A percentile compares a stretch with the other conserved stretches of the same genome.
phyloP scores from a whole-genome alignment of 2,329 filamentous ascomycete species.

The Drechslerella coelobrocha region DNA sequence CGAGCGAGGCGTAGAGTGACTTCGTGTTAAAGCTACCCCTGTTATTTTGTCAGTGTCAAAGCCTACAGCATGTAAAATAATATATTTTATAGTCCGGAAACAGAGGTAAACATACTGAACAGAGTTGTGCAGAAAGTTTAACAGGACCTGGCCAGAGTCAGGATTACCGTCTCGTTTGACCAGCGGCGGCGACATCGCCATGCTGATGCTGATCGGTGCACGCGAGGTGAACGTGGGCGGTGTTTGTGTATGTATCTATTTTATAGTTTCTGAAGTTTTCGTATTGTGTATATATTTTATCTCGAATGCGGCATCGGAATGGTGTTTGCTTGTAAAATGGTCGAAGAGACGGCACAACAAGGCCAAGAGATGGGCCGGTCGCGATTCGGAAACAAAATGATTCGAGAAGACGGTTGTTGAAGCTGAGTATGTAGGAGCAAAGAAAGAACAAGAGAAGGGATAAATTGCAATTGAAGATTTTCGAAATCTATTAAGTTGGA shows the following conservation, averaged over 20 bases:
- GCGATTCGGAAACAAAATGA: neutral
- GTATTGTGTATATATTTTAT: neutral
- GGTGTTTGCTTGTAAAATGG: neutral
- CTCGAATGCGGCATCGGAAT: neutral
- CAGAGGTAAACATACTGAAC: constrained; percentile 26
- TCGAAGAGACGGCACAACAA: neutral
- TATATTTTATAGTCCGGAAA: neutral
- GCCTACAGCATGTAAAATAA: neutral
- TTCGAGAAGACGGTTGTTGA: no score
- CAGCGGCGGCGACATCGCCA: constrained; percentile 29
- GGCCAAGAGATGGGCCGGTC: neutral
- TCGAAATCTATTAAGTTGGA: no score
- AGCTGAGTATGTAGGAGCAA: no score
- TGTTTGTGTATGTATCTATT: neutral
- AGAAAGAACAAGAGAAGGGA: no score
- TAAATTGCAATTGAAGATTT: no score
- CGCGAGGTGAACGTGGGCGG: neutral
- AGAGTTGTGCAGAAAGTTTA: constrained; percentile 21
- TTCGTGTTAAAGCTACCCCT: constrained; percentile 59
- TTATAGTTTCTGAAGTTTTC: neutral
- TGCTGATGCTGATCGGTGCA: constrained; percentile 1
- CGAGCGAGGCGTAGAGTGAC: constrained; percentile 79
- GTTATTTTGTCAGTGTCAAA: constrained; percentile 1
- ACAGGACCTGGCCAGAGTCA: constrained; percentile 19
- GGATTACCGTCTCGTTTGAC: constrained; percentile 12